Base-by-base conservation (phyloP, 2,329 filamentous ascomycete species). In the Calonectria fujianensis region DNA sequence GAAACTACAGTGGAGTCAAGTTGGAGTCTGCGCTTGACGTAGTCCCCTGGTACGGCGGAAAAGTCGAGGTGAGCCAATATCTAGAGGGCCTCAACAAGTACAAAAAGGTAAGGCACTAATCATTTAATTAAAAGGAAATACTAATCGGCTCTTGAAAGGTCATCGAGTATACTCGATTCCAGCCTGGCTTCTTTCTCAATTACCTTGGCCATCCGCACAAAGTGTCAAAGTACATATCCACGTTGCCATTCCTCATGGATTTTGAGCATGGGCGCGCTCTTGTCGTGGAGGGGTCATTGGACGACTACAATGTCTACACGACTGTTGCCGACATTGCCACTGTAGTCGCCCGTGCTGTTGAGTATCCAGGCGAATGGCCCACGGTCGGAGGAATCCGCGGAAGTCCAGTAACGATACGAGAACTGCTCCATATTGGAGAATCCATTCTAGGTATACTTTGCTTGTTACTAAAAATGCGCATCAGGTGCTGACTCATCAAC, bases 131-230 rank as follows among this genome's bases (percentile, higher is more conserved):
- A 13, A 13, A 32, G 13, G 24, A 31, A 16, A 4, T 37, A n/a
- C 31, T 37, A 13, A 9, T 4, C 10, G 69, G n/a, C 59, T 9
- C 24, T 3, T 20, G 32, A 2, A 81, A 90, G 88, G 83, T 89
- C 10, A 82, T 91, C 13, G 88, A 91, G 74, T 92, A 91, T 80
- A 87, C 84, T 7, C 82, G 91, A 1, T 91, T 92, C 77, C 89
- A 91, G 67, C 88, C 88, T 0, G 89, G 89, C 1, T 76, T 90
- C 9, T 90, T 91, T 77, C 74, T 88, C 39, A 85, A 92, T 80
- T 91, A 91, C 81, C 83, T 91, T 24, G 88, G 87, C 3, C 86
- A 83, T 68, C 90, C 90, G 0, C 78, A 88, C 72, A 83, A 86
- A 57, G 85, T 89, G 0, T 78, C 87, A 7, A 88, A 85, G 32